These are phyloP conservation scores for Diplodia scrobiculata DNA, from an alignment of 2,329 filamentous ascomycete genomes.

Conservation along the genomic window DNA sequence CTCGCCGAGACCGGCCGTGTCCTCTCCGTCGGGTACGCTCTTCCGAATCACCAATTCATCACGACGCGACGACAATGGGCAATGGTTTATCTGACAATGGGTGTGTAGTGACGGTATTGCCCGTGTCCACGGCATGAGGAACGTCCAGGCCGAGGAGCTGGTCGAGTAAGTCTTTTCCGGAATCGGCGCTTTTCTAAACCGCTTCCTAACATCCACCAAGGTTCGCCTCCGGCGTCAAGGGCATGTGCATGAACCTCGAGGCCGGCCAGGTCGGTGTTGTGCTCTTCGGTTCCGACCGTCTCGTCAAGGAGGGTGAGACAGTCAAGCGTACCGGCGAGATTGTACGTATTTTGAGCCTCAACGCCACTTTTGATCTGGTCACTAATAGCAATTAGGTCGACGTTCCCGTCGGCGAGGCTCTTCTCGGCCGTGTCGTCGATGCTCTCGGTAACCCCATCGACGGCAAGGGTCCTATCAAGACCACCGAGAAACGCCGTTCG, in stretches of 20 bases:
- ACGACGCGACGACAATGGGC: constrained; percentile 32
- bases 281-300: constrained; percentile 99
- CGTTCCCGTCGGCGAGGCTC: constrained; percentile 86
- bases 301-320: constrained; percentile 98
- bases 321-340: constrained; percentile 99
- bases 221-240: constrained; percentile 99
- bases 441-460: constrained; percentile 99
- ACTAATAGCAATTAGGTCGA: constrained; percentile 67
- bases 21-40: constrained; percentile 93
- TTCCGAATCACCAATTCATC: constrained; percentile 35
- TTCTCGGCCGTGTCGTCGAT: constrained; percentile 98
- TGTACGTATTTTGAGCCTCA: constrained; percentile 61
- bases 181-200: constrained; percentile 30
- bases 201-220: constrained; percentile 51
- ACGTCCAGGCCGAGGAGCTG: constrained; percentile 99
- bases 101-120: constrained; percentile 94
- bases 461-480: constrained; percentile 95
- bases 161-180: constrained; percentile 76
- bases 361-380: neutral
- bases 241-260: constrained; percentile 99
- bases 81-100: constrained; percentile 40
- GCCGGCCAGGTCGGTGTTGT: constrained; percentile 99
- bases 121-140: constrained; percentile 99
- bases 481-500: constrained; percentile 88
- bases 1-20: constrained; percentile 99